Conservation (phyloP, 371 early-diverging fungal genomes). For the Mortierella polycephala region DNA sequence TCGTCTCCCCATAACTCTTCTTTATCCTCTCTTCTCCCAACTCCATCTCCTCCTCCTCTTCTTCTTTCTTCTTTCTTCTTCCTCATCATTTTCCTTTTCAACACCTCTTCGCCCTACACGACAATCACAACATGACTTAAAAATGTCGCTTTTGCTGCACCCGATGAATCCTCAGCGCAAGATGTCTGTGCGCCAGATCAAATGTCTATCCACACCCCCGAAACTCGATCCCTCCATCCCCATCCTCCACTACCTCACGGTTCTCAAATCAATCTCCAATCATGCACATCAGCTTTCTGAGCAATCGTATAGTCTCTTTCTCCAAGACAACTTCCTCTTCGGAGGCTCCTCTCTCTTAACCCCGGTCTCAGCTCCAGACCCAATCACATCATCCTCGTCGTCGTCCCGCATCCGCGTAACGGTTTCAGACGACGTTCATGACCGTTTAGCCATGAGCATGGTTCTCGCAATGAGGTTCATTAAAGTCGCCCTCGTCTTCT, state of each 20-base stretch:
- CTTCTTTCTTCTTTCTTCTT: not conserved
- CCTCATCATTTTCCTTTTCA: not conserved
- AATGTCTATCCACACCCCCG: not conserved
- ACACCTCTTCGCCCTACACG: not conserved
- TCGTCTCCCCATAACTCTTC: not conserved
- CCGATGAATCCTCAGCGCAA: not conserved
- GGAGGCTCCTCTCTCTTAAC: not conserved
- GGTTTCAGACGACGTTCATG: not conserved
- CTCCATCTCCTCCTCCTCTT: not conserved
- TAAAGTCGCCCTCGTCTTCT: constrained; percentile 12
- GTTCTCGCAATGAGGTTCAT: constrained; percentile 22
- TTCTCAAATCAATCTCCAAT: constrained; percentile 5
- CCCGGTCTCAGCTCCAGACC: not conserved
- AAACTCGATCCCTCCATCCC: constrained; percentile 15
- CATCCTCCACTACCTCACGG: constrained; percentile 11
- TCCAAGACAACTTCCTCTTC: not conserved
- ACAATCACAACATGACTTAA: not conserved
- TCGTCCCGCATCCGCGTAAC: too few species aligned
- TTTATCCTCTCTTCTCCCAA: not conserved
- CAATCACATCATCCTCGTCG: not conserved
- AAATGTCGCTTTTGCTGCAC: not conserved
- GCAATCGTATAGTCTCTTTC: not conserved
- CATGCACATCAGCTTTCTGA: not conserved
- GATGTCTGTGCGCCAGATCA: not conserved
- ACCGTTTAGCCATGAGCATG: constrained; percentile 24